Evolutionary conservation across 208 protist species (phyloP), one percentile per base, ranked within the genome.

Genomic region (Acanthamoeba polyphaga): DNA sequence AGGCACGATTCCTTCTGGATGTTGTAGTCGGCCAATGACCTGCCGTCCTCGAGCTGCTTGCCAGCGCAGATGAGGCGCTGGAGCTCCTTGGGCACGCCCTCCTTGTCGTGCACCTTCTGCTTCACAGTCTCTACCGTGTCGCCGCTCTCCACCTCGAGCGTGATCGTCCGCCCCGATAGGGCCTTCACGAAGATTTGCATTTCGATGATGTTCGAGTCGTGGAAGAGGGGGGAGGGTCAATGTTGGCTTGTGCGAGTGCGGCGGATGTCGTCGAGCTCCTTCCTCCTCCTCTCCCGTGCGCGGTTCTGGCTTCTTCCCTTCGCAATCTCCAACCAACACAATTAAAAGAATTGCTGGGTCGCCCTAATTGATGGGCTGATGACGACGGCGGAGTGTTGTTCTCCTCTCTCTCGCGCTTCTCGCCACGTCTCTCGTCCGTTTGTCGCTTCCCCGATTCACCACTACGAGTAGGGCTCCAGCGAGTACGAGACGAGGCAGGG

Each of bases 61-160:
- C 98, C 98, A 55, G 98, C 98, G 95, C 99, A 99, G 97, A 99
- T 98, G 68, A 99, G 97, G 53, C 98, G 97, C 98, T 99, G 98
- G 97, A 99, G 98, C 92, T 99, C 98, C 95, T 98, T 98, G 19
- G 98, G 98, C 96, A 99, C 99, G 93, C 99, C 98, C 98, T 99
- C 99, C 98, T 99, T 99, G 97, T 99, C 99, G 98, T 99, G 99
- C 95, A 99, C 99, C 98, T 99, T 99, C 34, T 98, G 97, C 98
- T 99, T 99, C 96, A 99, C 98, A 94, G 99, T 99, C 95, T 99
- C 98, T 95, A 99, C 99, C 55, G 99, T 99, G 97, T 99, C 99
- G 87, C 96, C 98, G 58, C 98, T 96, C 97, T 99, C 99, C 19
- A 99, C 99, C 97, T 99, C 99, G 19, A 99, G 98, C 51, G 99